A percentile compares a stretch with the other conserved stretches of the same genome.
phyloP scores from a whole-genome alignment of 345 rosid genomes.

The Dovyalis caffra region DNA sequence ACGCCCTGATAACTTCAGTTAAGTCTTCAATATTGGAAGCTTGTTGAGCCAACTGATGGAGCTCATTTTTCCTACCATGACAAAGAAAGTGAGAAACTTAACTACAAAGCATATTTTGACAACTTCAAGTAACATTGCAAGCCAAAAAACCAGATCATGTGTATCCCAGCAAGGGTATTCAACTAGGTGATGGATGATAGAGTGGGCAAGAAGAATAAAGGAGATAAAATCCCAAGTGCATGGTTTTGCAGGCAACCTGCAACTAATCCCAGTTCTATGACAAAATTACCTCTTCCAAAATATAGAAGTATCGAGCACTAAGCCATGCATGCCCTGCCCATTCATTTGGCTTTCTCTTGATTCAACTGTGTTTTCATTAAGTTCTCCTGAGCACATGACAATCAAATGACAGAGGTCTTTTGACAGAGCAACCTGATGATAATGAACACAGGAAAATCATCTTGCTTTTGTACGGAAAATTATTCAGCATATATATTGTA shows the following conservation, averaged over 20 bases:
- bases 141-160: background rate
- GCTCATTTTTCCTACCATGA: conserved; percentile 71
- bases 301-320: conserved; percentile 78
- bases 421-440: conserved; percentile 74
- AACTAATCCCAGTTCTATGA: conserved; percentile 15
- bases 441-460: conserved; percentile 18
- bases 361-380: conserved; percentile 47
- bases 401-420: conserved; percentile 80
- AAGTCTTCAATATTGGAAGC: conserved; percentile 85
- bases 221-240: background rate
- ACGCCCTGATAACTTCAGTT: conserved; percentile 70
- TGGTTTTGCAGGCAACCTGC: conserved; percentile 5
- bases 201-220: background rate
- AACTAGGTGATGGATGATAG: background rate
- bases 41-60: conserved; percentile 92
- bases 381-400: conserved; percentile 79
- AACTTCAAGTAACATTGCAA: conserved; percentile 5
- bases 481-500: background rate
- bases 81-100: background rate
- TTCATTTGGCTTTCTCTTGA: conserved; percentile 29
- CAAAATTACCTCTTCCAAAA: conserved; percentile 66
- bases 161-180: no score
- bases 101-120: background rate
- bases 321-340: conserved; percentile 49
- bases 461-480: conserved; percentile 8